Evolutionary conservation across 805 yeast genomes (phyloP).

Genomic region (Starmerella asiatica): DNA sequence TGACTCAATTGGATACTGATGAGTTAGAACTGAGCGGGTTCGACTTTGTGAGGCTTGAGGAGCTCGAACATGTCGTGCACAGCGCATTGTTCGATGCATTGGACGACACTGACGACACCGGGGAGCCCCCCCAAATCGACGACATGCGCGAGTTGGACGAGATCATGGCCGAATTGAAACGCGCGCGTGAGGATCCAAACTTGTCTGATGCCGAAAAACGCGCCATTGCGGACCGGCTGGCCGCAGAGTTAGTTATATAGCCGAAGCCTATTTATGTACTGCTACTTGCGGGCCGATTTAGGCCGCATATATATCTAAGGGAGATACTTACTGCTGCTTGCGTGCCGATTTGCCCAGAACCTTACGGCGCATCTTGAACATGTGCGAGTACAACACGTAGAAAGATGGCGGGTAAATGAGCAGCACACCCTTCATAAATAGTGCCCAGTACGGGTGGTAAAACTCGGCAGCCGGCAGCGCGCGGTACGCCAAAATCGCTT

Average conservation of each 20-base stretch:
- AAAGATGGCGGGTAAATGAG: constrained; percentile 74
- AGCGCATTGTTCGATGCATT: constrained; percentile 10
- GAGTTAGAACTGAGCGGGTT: constrained; percentile 14
- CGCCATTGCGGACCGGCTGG: constrained; percentile 26
- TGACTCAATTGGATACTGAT: background rate
- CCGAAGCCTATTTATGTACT: too few species aligned
- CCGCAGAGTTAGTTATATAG: constrained; percentile 25
- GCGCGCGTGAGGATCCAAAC: constrained; percentile 19
- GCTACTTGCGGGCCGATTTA: background rate
- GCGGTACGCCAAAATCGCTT: constrained; percentile 51
- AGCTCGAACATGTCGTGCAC: constrained; percentile 18
- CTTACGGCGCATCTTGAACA: constrained; percentile 78
- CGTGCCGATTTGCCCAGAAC: constrained; percentile 29
- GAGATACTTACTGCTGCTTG: constrained; percentile 3
- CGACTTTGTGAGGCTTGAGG: constrained; percentile 23
- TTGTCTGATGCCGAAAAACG: constrained; percentile 24
- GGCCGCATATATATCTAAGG: too few species aligned
- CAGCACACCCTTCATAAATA: constrained; percentile 43
- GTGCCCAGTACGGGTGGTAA: constrained; percentile 36
- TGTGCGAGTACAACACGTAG: constrained; percentile 69
- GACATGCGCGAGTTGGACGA: constrained; percentile 25
- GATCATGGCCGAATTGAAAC: constrained; percentile 22
- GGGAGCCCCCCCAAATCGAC: constrained; percentile 11
- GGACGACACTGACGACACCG: constrained; percentile 1
- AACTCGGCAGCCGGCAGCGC: constrained; percentile 55